Conservation (phyloP, 345 rosid species). For the Hibiscus syriacus region DNA sequence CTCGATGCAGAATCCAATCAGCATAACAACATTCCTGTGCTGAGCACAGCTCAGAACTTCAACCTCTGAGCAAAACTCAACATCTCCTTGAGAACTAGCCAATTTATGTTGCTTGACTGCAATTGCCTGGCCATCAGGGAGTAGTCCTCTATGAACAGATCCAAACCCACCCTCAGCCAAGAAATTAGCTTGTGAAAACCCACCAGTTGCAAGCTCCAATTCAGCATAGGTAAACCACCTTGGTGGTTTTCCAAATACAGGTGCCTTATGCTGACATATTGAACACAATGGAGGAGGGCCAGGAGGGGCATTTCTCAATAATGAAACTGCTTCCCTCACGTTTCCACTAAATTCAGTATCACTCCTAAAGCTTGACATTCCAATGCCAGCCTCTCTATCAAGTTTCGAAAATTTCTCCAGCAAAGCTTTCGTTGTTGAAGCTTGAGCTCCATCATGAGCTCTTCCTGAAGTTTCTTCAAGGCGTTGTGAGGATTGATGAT, state of each 20-base stretch:
- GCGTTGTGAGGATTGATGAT: constrained; percentile 39
- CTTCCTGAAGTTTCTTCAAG: constrained; percentile 46
- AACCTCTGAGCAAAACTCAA: constrained; percentile 96
- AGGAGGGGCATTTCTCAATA: constrained; percentile 72
- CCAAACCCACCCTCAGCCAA: constrained; percentile 99
- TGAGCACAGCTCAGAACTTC: constrained; percentile 99
- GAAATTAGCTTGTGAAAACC: constrained; percentile 95
- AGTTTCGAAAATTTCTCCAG: constrained; percentile 60
- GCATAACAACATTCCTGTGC: constrained; percentile 96
- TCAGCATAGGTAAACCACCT: constrained; percentile 92
- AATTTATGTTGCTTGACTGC: constrained; percentile 98
- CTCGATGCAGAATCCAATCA: constrained; percentile 95
- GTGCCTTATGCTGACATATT: constrained; percentile 94
- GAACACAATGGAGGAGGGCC: constrained; percentile 98
- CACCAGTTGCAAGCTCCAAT: constrained; percentile 94
- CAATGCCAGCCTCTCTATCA: constrained; percentile 49
- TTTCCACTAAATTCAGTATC: constrained; percentile 62
- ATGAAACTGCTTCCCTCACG: constrained; percentile 79
- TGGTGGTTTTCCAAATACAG: constrained; percentile 96
- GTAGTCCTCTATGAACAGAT: constrained; percentile 91
- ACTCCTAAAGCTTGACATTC: constrained; percentile 40
- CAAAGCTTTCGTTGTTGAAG: constrained; percentile 46
- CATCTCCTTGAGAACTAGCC: constrained; percentile 99
- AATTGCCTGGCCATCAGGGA: constrained; percentile 95
- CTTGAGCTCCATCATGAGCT: constrained; percentile 33